A percentile compares a stretch with the other conserved stretches of the same genome.
Evolutionary conservation across 1,139 yeast genomes (phyloP).

Genomic region (Suhomyces coccinellae): DNA sequence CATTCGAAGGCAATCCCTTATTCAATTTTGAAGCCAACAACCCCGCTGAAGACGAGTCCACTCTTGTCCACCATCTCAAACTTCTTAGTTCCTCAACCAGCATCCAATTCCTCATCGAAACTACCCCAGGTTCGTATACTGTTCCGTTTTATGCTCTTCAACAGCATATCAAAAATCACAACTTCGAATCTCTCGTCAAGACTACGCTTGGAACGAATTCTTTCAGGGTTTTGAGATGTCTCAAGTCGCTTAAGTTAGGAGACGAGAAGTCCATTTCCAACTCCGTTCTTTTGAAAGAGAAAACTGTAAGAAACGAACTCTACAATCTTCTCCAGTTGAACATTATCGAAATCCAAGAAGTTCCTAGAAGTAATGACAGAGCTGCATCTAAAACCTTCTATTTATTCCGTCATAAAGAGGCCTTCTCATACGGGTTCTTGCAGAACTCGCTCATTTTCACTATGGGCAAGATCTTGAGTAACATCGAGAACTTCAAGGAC

Average conservation of each 20-base stretch:
- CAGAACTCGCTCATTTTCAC: constrained; percentile 33
- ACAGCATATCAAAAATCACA: constrained; percentile 49
- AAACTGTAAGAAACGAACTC: constrained; percentile 67
- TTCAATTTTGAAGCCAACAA: constrained; percentile 22
- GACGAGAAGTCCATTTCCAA: constrained; percentile 86
- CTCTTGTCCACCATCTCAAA: constrained; percentile 45
- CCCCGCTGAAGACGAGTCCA: constrained; percentile 5
- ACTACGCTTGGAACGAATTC: constrained; percentile 60
- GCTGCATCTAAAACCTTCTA: constrained; percentile 88
- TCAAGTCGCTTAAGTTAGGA: constrained; percentile 64
- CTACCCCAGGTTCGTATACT: constrained; percentile 43
- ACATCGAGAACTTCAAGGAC: constrained; percentile 55
- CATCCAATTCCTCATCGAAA: constrained; percentile 28
- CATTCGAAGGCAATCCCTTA: constrained; percentile 10
- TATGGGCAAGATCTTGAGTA: constrained; percentile 63
- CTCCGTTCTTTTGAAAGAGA: constrained; percentile 72
- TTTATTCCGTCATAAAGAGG: constrained; percentile 72
- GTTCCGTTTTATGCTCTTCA: constrained; percentile 45
- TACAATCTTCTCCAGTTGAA: constrained; percentile 57
- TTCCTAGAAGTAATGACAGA: constrained; percentile 88
- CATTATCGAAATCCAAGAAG: constrained; percentile 78
- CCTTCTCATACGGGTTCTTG: constrained; percentile 54
- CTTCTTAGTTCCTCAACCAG: constrained; percentile 40
- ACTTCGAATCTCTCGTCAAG: constrained; percentile 62
- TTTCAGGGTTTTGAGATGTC: constrained; percentile 63